phyloP scores from a whole-genome alignment of 257 asterid genomes.

The Solanum sitiens region DNA sequence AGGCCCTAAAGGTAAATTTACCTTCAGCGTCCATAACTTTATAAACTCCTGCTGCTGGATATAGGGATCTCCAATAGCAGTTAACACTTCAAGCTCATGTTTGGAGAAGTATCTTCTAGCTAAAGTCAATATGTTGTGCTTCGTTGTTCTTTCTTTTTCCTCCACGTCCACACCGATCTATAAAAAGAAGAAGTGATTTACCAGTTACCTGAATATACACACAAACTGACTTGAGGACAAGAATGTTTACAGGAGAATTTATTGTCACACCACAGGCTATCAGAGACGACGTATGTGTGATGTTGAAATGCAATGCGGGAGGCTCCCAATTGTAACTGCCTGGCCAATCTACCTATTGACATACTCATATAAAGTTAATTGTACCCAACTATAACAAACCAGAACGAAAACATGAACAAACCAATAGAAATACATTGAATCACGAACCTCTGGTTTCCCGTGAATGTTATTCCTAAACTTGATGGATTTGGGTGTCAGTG shows the following conservation, averaged over 20 bases:
- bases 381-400: not conserved
- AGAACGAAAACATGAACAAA: not conserved
- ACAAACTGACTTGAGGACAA: not conserved
- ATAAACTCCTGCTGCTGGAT: slow-evolving; percentile 68
- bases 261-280: slow-evolving; percentile 77
- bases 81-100: slow-evolving; percentile 44
- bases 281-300: slow-evolving; percentile 85
- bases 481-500: slow-evolving; percentile 54
- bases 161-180: slow-evolving; percentile 93
- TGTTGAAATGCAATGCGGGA: slow-evolving; percentile 67
- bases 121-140: slow-evolving; percentile 49
- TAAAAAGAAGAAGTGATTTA: not conserved
- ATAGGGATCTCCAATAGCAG: slow-evolving; percentile 52
- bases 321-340: slow-evolving; percentile 26
- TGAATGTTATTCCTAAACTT: slow-evolving; percentile 54
- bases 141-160: slow-evolving; percentile 55
- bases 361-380: not conserved
- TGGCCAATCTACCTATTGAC: slow-evolving; percentile 65
- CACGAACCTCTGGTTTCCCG: slow-evolving; percentile 86
- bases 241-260: slow-evolving; percentile 56
- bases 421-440: not conserved
- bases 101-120: slow-evolving; percentile 68
- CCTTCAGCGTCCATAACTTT: slow-evolving; percentile 96
- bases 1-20: slow-evolving; percentile 5
- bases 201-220: not conserved